These are phyloP conservation scores for Cetraspora pellucida DNA, from an alignment of 192 early-diverging fungal species.

Conservation along the genomic window DNA sequence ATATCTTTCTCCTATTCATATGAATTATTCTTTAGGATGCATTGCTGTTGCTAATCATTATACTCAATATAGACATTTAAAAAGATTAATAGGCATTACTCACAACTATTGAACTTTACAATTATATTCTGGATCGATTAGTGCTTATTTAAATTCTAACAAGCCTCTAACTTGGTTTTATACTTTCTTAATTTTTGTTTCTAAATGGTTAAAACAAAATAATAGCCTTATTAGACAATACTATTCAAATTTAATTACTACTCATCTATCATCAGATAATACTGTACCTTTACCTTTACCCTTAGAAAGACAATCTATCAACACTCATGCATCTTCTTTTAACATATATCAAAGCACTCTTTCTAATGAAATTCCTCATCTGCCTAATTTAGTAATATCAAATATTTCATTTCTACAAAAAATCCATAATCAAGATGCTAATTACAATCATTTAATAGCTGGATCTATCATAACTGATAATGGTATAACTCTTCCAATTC, in stretches of 20 bases:
- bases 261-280: background rate
- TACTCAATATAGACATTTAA: background rate
- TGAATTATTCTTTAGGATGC: constrained; percentile 3
- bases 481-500: background rate
- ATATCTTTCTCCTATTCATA: constrained; percentile 9
- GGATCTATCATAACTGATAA: background rate
- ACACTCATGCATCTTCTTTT: background rate
- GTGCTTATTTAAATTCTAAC: background rate
- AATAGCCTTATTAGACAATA: background rate
- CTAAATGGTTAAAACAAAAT: background rate
- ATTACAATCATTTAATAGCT: background rate
- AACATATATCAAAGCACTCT: background rate
- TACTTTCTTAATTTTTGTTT: background rate
- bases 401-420: background rate
- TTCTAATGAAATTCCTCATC: background rate
- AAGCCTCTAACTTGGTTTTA: background rate
- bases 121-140: background rate
- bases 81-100: background rate
- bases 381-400: background rate
- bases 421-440: constrained; percentile 23
- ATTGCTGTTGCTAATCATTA: background rate
- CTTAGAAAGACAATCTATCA: background rate
- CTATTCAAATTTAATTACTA: background rate
- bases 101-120: background rate
- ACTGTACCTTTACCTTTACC: background rate